These are phyloP conservation scores for Trichoderma oligosporum DNA, from an alignment of 2,329 filamentous ascomycete genomes.

Conservation along the genomic window DNA sequence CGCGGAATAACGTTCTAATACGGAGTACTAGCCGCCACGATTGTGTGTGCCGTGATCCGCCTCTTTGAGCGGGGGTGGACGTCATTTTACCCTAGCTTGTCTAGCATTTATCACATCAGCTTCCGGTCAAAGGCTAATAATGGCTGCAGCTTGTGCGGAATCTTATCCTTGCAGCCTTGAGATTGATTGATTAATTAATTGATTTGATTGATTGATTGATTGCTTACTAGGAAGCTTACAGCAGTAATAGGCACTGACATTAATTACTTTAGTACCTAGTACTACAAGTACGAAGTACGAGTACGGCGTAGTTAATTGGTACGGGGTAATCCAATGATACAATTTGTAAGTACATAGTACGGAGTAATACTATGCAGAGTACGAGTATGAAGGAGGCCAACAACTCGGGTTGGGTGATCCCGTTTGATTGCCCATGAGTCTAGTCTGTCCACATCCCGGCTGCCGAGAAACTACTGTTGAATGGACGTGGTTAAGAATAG, in stretches of 20 bases:
- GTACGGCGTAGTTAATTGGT: too few species aligned
- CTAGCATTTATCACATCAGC: neutral
- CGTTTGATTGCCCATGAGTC: conserved; percentile 13
- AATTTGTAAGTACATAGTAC: too few species aligned
- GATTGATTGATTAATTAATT: neutral
- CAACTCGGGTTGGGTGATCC: conserved; percentile 15
- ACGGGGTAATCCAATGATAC: too few species aligned
- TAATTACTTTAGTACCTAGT: too few species aligned
- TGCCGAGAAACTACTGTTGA: neutral
- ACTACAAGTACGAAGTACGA: too few species aligned
- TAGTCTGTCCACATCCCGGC: conserved; percentile 4
- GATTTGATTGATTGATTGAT: neutral
- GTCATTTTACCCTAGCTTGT: conserved; percentile 17
- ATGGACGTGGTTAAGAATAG: neutral
- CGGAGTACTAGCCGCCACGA: conserved; percentile 12
- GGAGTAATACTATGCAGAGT: neutral
- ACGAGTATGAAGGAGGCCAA: neutral
- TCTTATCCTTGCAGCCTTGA: neutral
- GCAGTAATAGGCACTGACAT: too few species aligned
- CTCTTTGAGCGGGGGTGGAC: conserved; percentile 15
- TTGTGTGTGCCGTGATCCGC: conserved; percentile 16
- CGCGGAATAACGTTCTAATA: conserved; percentile 6
- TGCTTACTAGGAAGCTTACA: neutral
- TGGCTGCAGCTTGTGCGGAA: neutral
- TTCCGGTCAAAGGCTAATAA: neutral